phyloP scores from a whole-genome alignment of 257 asterid species.

The Coffea eugenioides region DNA sequence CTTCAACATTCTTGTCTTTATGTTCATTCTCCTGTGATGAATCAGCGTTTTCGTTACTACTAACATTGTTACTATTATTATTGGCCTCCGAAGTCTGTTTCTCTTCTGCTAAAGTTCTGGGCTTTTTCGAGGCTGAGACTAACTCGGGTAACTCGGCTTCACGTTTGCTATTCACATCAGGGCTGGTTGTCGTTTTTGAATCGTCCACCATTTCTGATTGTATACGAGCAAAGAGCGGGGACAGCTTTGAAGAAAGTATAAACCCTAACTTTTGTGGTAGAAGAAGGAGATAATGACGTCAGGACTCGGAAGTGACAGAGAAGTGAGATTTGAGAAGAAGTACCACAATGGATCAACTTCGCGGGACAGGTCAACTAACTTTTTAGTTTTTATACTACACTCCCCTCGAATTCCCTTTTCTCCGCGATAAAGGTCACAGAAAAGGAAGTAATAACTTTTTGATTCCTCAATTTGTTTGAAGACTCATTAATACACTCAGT shows the following conservation, averaged over 20 bases:
- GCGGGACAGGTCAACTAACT: too few species aligned
- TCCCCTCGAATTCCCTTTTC: too few species aligned
- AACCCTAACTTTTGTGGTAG: not conserved
- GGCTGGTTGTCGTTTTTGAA: not conserved
- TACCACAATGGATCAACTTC: too few species aligned
- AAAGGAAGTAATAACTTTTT: too few species aligned
- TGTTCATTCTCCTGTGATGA: constrained; percentile 10
- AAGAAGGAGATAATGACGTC: too few species aligned
- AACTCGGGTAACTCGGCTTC: constrained; percentile 2
- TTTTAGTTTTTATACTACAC: too few species aligned
- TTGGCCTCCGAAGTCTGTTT: constrained; percentile 1
- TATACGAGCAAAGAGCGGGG: not conserved
- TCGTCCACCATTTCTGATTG: constrained; percentile 1
- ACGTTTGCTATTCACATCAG: constrained; percentile 9
- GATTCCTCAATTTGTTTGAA: too few species aligned
- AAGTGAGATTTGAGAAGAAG: too few species aligned
- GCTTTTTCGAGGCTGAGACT: constrained; percentile 13
- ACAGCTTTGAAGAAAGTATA: not conserved
- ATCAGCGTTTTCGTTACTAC: constrained; percentile 12
- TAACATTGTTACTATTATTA: constrained; percentile 7
- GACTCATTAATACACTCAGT: too few species aligned
- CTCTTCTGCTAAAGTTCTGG: constrained; percentile 5
- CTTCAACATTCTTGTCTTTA: not conserved
- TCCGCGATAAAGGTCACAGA: too few species aligned
- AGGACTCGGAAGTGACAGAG: too few species aligned